Evolutionary conservation across 1,284 basidiomycete species (phyloP), one percentile per base, ranked within the genome.

Genomic region (Hymenochaete sp.): DNA sequence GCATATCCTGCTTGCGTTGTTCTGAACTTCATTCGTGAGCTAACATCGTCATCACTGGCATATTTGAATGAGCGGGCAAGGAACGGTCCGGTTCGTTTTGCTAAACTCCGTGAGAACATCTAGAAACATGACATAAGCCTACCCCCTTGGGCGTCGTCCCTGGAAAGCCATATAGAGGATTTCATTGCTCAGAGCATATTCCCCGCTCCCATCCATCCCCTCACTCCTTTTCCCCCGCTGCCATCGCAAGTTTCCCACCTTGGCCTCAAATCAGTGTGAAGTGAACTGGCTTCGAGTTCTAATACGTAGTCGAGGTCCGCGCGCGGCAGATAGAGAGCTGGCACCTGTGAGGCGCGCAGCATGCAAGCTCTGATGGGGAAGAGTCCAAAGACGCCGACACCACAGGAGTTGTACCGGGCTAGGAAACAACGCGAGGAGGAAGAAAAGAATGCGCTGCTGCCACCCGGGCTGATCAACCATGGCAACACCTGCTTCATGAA

Each of bases 401-500:
- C 78, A 1, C 79, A 82, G 59, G 82, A 85, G 55, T 50, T 77
- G 29, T 79, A 80, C 61, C 62, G 60, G 51, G 74, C 72, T 21
- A 64, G 72, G 44, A 78, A 71, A 55, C 68, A 70, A 48, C 67
- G 71, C 55, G 80, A 83, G 58, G 79, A 82, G 53, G 65, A 66
- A 38, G 80, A 82, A 57, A 67, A 62, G 55, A 60, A 65, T 4
- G 77, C 77, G 0, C 67, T 71, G 42, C 64, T 84, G 7, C 82
- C 82, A 0, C 81, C 84, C 3, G 89, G 89, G 1, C 71, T 92
- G 27, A 62, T 82, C 53, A 92, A 92, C 61, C 82, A 91, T 66
- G 87, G 87, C 36, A 93, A 93, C 64, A 92, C 89, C 0, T 93
- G 90, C 64, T 93, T 91, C 64, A 85, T 93, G 77, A 93, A 93